Conservation (phyloP, 441 rosid genomes). For the Hura crepitans region DNA sequence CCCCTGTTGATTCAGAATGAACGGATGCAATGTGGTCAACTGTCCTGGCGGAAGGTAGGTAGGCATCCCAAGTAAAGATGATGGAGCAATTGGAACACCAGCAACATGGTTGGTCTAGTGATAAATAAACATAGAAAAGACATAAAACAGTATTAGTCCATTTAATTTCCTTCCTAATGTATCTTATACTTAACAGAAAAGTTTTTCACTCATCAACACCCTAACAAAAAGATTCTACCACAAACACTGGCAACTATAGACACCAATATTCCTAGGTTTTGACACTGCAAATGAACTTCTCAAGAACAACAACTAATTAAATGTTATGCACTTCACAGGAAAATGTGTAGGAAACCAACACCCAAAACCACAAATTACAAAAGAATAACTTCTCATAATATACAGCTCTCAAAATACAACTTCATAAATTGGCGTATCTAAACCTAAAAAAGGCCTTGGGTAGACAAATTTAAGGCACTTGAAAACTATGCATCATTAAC, state of each 20-base stretch:
- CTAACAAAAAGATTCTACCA: not conserved
- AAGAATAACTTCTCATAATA: not conserved
- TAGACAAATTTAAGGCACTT: not conserved
- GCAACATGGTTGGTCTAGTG: constrained; percentile 51
- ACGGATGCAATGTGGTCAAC: constrained; percentile 70
- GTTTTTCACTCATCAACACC: not conserved
- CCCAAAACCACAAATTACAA: not conserved
- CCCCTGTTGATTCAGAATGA: constrained; percentile 72
- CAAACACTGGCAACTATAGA: not conserved
- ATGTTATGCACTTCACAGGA: not conserved
- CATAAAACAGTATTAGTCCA: not conserved
- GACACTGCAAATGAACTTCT: not conserved
- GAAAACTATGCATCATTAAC: not conserved
- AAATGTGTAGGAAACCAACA: not conserved
- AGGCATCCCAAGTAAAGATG: constrained; percentile 64
- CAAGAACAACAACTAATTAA: not conserved
- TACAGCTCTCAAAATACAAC: too few species aligned
- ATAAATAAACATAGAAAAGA: constrained; percentile 17
- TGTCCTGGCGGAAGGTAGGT: constrained; percentile 73
- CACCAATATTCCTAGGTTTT: not conserved
- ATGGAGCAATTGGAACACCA: constrained; percentile 48
- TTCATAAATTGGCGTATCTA: not conserved
- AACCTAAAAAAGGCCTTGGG: too few species aligned
- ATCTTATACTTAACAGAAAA: not conserved
- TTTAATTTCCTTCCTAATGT: not conserved